Evolutionary conservation across 2,329 filamentous ascomycete genomes (phyloP), one percentile per base, ranked within the genome.

Genomic region (Dryadomyces quercus-mongolicae): DNA sequence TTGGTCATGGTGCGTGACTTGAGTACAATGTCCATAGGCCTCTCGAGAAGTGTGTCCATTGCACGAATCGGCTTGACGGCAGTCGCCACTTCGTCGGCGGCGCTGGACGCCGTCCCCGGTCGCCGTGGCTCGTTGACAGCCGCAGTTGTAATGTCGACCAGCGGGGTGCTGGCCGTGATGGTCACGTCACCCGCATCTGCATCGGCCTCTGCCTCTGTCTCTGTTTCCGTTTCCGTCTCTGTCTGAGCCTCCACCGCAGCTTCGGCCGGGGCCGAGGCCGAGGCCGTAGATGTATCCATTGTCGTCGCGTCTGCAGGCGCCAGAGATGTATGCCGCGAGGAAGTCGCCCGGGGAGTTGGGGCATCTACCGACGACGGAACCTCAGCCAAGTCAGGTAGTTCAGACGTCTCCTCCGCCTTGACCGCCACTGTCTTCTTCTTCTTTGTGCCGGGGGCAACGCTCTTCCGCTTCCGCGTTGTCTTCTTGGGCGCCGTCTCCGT

Each of bases 11-110:
- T 86, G 57, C 91, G 84, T 49, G 90, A 88, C 69, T 94, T 92
- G 56, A 95, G 75, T 50, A 95, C 83, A 61, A 97, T 95, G 63
- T 96, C 92, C 85, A 95, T 91, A 0, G 92, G 92, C 66, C 82
- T 88, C 64, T 95, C 90, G 60, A 95, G 70, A 55, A 88, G 75
- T 0, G 88, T 87, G 61, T 88, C 81, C 70, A 88, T 82, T 2
- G 88, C 76, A 60, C 84, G 87, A 63, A 92, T 80, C 43, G 86
- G 85, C 67, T 86, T 86, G 48, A 84, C 70, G 1, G 74, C 70
- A 34, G 79, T 74, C 56, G 74, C 70, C 56, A 69, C 73, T 65
- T 78, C 67, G 60, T 76, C 69, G 60, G 68, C 60, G 21, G 72
- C 68, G 42, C 36, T 40, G 10, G 36, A 40, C 3, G 42, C 42